phyloP scores from a whole-genome alignment of 2,329 filamentous ascomycete species.

The Zalaria obscura region DNA sequence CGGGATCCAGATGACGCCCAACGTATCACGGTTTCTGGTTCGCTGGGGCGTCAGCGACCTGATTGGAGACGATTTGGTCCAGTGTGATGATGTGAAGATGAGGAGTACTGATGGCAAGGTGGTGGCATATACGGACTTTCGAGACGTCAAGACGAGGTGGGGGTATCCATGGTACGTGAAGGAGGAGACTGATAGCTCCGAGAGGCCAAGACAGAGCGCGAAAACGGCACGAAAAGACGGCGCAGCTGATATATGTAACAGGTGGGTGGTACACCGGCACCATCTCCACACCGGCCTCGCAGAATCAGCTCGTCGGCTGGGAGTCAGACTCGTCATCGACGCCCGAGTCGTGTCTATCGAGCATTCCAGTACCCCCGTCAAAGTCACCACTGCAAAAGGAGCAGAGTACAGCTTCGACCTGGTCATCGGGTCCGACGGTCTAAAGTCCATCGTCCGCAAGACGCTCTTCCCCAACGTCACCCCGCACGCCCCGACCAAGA shows the following conservation, averaged over 20 bases:
- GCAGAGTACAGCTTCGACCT: constrained; percentile 33
- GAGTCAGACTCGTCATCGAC: constrained; percentile 36
- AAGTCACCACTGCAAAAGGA: constrained; percentile 26
- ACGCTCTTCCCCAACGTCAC: constrained; percentile 25
- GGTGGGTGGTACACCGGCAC: constrained; percentile 47
- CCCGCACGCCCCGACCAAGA: constrained; percentile 19
- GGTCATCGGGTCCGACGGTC: constrained; percentile 48
- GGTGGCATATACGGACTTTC: constrained; percentile 20
- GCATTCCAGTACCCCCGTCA: constrained; percentile 18
- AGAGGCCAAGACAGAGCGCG: constrained; percentile 23
- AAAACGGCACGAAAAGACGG: too few relatives aligned
- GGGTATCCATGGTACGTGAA: constrained; percentile 32
- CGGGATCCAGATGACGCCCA: constrained; percentile 39
- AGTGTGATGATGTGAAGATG: neutral
- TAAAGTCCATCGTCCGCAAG: constrained; percentile 46
- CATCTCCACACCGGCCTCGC: constrained; percentile 44
- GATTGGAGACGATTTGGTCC: constrained; percentile 4
- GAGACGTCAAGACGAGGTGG: constrained; percentile 23
- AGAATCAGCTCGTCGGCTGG: constrained; percentile 37
- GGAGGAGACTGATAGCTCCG: constrained; percentile 37
- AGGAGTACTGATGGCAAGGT: neutral
- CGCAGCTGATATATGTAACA: constrained; percentile 14
- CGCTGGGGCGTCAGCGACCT: constrained; percentile 37
- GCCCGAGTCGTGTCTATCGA: constrained; percentile 34
- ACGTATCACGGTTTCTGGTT: constrained; percentile 16